A percentile compares a stretch with the other conserved stretches of the same genome.
phyloP scores from a whole-genome alignment of 768 basidiomycete species.

The Boletales sp. region DNA sequence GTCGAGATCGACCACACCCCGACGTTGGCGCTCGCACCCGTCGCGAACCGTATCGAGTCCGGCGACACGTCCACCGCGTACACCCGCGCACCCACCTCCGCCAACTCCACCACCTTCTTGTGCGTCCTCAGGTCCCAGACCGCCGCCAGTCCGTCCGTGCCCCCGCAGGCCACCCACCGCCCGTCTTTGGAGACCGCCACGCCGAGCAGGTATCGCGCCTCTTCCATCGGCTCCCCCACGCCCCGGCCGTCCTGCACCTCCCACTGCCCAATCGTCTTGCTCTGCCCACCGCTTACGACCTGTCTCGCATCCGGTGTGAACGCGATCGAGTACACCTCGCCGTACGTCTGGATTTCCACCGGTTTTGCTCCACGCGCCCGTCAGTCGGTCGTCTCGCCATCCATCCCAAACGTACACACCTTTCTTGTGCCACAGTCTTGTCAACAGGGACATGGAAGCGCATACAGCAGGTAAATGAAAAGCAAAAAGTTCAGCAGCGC shows the following conservation, averaged over 20 bases:
- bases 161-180: slow-evolving; percentile 3
- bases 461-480: not conserved
- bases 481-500: not conserved
- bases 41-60: slow-evolving; percentile 7
- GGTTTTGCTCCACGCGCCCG: not conserved
- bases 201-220: not conserved
- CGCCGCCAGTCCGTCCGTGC: not conserved
- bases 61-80: slow-evolving; percentile 6
- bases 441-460: not conserved
- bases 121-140: slow-evolving; percentile 8
- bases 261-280: slow-evolving; percentile 4
- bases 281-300: slow-evolving; percentile 3
- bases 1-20: slow-evolving; percentile 1
- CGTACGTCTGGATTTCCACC: slow-evolving; percentile 3
- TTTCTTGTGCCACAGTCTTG: not conserved
- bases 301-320: slow-evolving; percentile 3
- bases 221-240: slow-evolving; percentile 1
- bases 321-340: slow-evolving; percentile 1
- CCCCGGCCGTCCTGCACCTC: not conserved
- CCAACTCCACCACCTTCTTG: not conserved
- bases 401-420: not conserved
- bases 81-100: not conserved
- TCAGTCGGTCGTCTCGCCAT: not conserved
- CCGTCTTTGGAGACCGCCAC: slow-evolving; percentile 8
- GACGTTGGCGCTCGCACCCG: slow-evolving; percentile 1